Evolutionary conservation across 1,284 basidiomycete genomes (phyloP).

Genomic region (Agroathelia rolfsii): DNA sequence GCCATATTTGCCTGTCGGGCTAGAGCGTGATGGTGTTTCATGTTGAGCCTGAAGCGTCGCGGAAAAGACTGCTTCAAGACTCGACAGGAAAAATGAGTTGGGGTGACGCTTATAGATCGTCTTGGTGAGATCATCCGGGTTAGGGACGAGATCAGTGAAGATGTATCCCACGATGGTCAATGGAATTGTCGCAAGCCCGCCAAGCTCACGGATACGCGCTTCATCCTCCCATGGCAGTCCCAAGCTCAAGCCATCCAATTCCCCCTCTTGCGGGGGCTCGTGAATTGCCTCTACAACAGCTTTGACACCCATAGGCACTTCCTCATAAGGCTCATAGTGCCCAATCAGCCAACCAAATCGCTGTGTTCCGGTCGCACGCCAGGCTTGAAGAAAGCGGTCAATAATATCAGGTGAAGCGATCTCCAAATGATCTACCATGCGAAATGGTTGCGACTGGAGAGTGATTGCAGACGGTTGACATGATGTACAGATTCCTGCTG

Average conservation of each 20-base stretch:
- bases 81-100: slow-evolving; percentile 89
- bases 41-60: slow-evolving; percentile 81
- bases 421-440: slow-evolving; percentile 98
- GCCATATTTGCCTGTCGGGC: slow-evolving; percentile 75
- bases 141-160: slow-evolving; percentile 90
- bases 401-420: slow-evolving; percentile 84
- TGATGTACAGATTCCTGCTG: slow-evolving; percentile 90
- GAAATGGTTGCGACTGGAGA: slow-evolving; percentile 86
- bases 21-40: slow-evolving; percentile 70
- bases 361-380: slow-evolving; percentile 85
- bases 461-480: slow-evolving; percentile 98
- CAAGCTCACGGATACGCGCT: slow-evolving; percentile 65
- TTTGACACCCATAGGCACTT: slow-evolving; percentile 98
- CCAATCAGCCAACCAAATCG: slow-evolving; percentile 95
- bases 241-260: slow-evolving; percentile 86
- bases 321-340: slow-evolving; percentile 85
- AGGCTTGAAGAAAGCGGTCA: slow-evolving; percentile 82
- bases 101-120: slow-evolving; percentile 92
- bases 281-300: slow-evolving; percentile 96
- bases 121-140: slow-evolving; percentile 73
- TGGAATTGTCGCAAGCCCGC: slow-evolving; percentile 47
- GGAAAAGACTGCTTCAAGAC: slow-evolving; percentile 87
- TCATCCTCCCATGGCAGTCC: slow-evolving; percentile 95
- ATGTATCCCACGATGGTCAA: slow-evolving; percentile 89
- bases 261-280: slow-evolving; percentile 94